These are phyloP conservation scores for Aspergillus neoniger DNA, from an alignment of 2,329 filamentous ascomycete genomes.

Conservation along the genomic window DNA sequence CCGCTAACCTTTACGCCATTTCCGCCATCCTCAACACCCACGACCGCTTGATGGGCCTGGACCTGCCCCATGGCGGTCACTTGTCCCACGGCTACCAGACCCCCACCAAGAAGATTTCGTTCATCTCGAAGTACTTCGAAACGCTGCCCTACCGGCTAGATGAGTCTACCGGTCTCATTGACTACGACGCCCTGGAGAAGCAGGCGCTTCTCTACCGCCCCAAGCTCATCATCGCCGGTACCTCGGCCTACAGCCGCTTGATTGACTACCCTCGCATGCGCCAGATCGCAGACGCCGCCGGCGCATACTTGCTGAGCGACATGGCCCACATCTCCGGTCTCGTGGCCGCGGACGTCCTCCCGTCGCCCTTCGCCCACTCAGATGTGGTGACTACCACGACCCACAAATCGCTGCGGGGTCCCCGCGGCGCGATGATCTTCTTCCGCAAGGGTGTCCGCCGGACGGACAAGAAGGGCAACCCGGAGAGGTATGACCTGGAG, in stretches of 20 bases:
- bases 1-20: constrained; percentile 80
- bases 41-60: constrained; percentile 94
- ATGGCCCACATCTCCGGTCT: constrained; percentile 99
- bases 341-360: constrained; percentile 88
- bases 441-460: constrained; percentile 96
- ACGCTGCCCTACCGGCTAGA: constrained; percentile 91
- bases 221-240: constrained; percentile 94
- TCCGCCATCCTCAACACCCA: constrained; percentile 94
- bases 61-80: constrained; percentile 92
- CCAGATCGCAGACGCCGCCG: constrained; percentile 89
- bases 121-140: constrained; percentile 98
- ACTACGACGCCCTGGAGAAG: constrained; percentile 91
- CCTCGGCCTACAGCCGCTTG: constrained; percentile 95
- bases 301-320: constrained; percentile 92
- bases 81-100: constrained; percentile 98
- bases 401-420: constrained; percentile 97
- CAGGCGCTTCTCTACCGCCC: constrained; percentile 89
- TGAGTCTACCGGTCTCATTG: constrained; percentile 82
- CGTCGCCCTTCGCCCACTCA: constrained; percentile 86
- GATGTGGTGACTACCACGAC: constrained; percentile 98
- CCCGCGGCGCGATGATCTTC: constrained; percentile 99
- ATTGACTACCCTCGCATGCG: constrained; percentile 98
- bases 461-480: constrained; percentile 88
- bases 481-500: constrained; percentile 90
- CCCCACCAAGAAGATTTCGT: constrained; percentile 92